Base-by-base conservation (phyloP, 805 yeast species). In the Nakazawaea ishiwadae region DNA sequence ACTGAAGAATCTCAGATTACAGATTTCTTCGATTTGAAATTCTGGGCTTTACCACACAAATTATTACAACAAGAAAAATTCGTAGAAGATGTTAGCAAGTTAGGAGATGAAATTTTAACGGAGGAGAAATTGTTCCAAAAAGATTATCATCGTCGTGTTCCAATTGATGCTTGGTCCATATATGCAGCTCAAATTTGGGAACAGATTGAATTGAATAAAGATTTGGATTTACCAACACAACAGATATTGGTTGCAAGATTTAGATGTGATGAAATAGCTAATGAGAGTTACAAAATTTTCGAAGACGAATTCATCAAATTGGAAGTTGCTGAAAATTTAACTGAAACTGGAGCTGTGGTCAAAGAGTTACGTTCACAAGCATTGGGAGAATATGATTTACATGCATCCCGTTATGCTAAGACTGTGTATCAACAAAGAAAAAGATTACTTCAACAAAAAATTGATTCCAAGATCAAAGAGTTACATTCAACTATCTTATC, bases 151-250 rank as follows among this genome's bases (percentile, higher is more conserved):
- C 89, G 93, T 50, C 71, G 74, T 36, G 79, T 93, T 42, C 99
- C 99, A 9, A 71, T 91, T 40, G 99, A 93, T 62, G 98, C 97
- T 18, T 93, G 99, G 98, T 75, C 91, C 4, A 63, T 89, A 59
- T 93, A 93, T 53, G 89, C 96, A 1, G 82, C 79, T 41, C 84
- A 81, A 55, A 81, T 96, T 50, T 93, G 99, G 99, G 81, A 85
- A 39, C 96, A 88, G 61, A 93, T 93, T 53, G 96, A 88, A 59
- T 71, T 74, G 47, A 93, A 93, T 64, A 90, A 88, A 62, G 99
- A 93, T 58, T 74, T 93, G 48, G 99, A 93, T 63, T 71, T 93
- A 49, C 99, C 99, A 20, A 90, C 98, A 2, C 99, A 93, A 57
- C 99, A 93, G 60, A 85, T 87, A 24, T 69, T 93, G 45, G 98